These are phyloP conservation scores for Ustilago hordei DNA, from an alignment of 1,284 basidiomycete genomes.

Conservation along the genomic window DNA sequence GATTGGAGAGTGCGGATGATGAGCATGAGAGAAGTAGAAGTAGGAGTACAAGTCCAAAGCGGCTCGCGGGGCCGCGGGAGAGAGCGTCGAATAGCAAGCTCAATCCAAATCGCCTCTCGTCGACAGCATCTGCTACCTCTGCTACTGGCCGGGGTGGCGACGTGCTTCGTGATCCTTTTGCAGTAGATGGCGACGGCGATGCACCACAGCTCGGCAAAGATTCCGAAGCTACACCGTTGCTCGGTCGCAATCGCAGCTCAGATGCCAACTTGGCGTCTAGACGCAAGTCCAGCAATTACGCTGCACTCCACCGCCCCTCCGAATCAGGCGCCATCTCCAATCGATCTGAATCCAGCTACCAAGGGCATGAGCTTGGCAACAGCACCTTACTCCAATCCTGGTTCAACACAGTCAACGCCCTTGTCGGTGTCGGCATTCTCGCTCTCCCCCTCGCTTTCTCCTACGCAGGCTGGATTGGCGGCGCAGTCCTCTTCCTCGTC, in stretches of 20 bases:
- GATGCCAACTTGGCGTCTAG: not conserved
- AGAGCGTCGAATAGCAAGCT: slow-evolving; percentile 28
- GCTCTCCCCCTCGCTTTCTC: slow-evolving; percentile 66
- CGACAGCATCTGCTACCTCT: slow-evolving; percentile 8
- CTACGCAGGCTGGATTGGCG: slow-evolving; percentile 61
- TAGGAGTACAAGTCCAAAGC: slow-evolving; percentile 56
- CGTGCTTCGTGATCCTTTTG: slow-evolving; percentile 52
- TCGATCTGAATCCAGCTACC: slow-evolving; percentile 25
- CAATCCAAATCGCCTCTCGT: slow-evolving; percentile 29
- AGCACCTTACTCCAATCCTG: slow-evolving; percentile 66
- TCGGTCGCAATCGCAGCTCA: slow-evolving; percentile 1
- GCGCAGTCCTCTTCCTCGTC: slow-evolving; percentile 57
- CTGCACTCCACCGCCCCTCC: slow-evolving; percentile 19
- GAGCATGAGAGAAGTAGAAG: slow-evolving; percentile 51
- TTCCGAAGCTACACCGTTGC: slow-evolving; percentile 19
- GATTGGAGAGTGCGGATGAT: slow-evolving; percentile 42
- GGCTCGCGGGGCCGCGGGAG: slow-evolving; percentile 23
- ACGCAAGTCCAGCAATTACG: slow-evolving; percentile 21
- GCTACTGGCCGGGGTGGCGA: slow-evolving; percentile 9
- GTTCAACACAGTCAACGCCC: slow-evolving; percentile 69
- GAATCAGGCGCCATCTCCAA: slow-evolving; percentile 22
- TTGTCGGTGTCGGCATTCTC: slow-evolving; percentile 67
- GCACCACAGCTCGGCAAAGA: slow-evolving; percentile 8
- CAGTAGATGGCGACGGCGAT: slow-evolving; percentile 18
- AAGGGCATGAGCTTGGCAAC: slow-evolving; percentile 37